These are phyloP conservation scores for Microcos paniculata DNA, from an alignment of 345 rosid species.

Conservation along the genomic window DNA sequence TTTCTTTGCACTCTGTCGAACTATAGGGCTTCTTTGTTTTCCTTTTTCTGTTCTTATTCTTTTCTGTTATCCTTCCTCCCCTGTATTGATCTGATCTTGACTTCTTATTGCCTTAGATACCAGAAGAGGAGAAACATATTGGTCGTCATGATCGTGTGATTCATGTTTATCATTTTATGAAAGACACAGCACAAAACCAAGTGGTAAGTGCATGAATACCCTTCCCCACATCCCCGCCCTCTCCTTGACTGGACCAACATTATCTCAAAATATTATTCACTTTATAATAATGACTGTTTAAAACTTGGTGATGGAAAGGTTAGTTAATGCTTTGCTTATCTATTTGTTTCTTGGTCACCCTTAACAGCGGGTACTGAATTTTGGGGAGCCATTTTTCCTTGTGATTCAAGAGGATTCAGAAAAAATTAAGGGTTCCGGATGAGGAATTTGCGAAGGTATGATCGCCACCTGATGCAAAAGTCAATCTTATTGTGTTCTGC, in stretches of 20 bases:
- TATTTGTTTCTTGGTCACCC: neutral
- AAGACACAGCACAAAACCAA: constrained; percentile 59
- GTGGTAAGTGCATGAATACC: constrained; percentile 22
- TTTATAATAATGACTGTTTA: neutral
- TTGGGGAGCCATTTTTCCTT: constrained; percentile 77
- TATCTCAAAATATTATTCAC: neutral
- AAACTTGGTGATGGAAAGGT: neutral
- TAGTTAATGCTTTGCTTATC: neutral
- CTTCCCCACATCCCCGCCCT: neutral
- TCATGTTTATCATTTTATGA: constrained; percentile 72
- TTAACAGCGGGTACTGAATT: constrained; percentile 56
- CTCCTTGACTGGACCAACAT: neutral
- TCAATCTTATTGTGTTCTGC: neutral
- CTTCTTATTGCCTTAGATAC: constrained; percentile 41
- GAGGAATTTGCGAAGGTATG: constrained; percentile 67
- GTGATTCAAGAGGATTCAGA: constrained; percentile 68
- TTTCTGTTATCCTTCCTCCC: too few relatives aligned
- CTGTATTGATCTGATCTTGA: constrained; percentile 2
- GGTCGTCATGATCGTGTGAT: constrained; percentile 65
- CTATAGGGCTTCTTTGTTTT: neutral
- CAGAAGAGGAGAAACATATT: constrained; percentile 68
- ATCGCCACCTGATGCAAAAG: neutral
- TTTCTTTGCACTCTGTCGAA: neutral
- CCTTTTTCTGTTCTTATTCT: too few relatives aligned
- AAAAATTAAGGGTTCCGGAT: constrained; percentile 65